phyloP scores from a whole-genome alignment of 805 yeast genomes.

The Nakazawaea sp. region DNA sequence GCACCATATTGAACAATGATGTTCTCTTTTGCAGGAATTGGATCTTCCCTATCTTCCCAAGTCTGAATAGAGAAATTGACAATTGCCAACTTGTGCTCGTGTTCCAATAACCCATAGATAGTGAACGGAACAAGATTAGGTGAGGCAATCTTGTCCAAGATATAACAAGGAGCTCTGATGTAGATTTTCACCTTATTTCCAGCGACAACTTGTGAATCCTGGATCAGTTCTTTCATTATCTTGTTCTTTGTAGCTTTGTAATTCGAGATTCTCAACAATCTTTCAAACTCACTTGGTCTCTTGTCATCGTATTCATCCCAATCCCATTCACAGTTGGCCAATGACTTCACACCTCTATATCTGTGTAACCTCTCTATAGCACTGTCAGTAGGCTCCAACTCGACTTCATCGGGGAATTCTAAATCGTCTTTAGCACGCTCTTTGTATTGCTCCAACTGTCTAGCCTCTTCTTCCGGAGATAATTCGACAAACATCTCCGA shows the following conservation, averaged over 20 bases:
- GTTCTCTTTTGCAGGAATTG: conserved; percentile 77
- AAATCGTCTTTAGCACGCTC: conserved; percentile 71
- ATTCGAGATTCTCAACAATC: conserved; percentile 68
- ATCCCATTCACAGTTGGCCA: conserved; percentile 82
- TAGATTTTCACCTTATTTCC: conserved; percentile 62
- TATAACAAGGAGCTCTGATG: conserved; percentile 47
- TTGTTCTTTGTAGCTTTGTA: conserved; percentile 71
- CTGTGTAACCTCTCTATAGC: conserved; percentile 70
- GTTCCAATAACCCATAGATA: conserved; percentile 68
- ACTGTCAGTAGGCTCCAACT: conserved; percentile 66
- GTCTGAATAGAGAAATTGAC: conserved; percentile 76
- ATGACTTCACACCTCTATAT: conserved; percentile 82
- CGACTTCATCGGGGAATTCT: conserved; percentile 95
- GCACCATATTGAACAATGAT: conserved; percentile 90
- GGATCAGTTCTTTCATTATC: conserved; percentile 50
- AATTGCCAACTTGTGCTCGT: conserved; percentile 82
- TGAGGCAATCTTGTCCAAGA: conserved; percentile 37
- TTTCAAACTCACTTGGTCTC: conserved; percentile 68
- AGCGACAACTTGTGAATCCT: conserved; percentile 40
- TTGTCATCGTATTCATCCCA: conserved; percentile 72
- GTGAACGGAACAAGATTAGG: conserved; percentile 45
- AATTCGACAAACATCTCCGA: conserved; percentile 65
- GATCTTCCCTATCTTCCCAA: conserved; percentile 86
- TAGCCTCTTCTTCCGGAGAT: conserved; percentile 74
- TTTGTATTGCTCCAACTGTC: conserved; percentile 66